Base-by-base conservation (phyloP, 192 early-diverging fungal genomes). In the Backusella macrospora region DNA sequence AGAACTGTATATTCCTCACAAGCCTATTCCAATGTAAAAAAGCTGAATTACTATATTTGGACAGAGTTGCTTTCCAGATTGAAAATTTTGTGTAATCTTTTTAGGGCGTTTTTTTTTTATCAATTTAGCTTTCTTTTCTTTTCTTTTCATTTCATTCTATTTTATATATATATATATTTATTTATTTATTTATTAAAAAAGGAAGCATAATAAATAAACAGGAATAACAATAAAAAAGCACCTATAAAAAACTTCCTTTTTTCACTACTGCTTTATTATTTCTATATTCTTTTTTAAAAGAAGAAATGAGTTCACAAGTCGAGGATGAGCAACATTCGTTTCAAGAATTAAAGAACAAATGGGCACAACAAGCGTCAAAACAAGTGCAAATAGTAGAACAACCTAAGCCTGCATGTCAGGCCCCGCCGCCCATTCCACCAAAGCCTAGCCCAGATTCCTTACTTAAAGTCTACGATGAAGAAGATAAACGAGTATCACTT, bases 301-400 rank as follows among this genome's bases (percentile, higher is more conserved):
- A 39, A n/a, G 39, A 21, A 42, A 66, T 66, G 65, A 40, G 40
- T 40, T 66, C 65, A 21, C 39, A 66, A 21, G 38, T 18, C 16
- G 69, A 76, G 10, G 76, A 77, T 34, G 43, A 47, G 6, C 39
- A 70, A 46, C 68, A 73, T 12, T 63, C 49, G 18, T 80, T 76
- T 62, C 65, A 80, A 68, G 73, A 65, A 15, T n/a, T 80, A 38
- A 80, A 76, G 38, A 75, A 80, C 43, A 62, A 74, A 59, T 80
- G 78, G 78, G 74, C 74, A 13, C 48, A 68, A 29, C 78, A 80
- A 62, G 62, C 46, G 14, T 46, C 6, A 62, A 26, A 15, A 23
- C 52, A 47, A 38, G 40, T 37, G 26, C 34, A 52, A 62, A 34
- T 18, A 45, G 7, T 48, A 26, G 21, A 66, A 5, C 43, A 55